A percentile compares a stretch with the other conserved stretches of the same genome.
Evolutionary conservation across 768 basidiomycete species (phyloP).

Genomic region (Leccinum variicolor): DNA sequence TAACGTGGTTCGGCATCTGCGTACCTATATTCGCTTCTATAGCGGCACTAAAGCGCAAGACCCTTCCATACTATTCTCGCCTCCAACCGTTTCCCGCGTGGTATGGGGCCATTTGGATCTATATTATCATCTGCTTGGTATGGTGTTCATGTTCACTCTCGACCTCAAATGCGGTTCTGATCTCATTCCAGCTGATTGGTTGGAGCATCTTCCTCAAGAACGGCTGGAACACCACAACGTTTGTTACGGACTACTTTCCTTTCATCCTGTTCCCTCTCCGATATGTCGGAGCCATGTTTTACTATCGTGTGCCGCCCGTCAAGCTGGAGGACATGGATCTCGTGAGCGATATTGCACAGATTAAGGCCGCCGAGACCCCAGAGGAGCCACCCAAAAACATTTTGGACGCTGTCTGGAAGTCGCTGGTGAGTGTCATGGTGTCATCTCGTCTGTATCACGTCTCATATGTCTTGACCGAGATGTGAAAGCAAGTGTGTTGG

Average conservation of each 20-base stretch:
- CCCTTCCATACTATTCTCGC: constrained; percentile 29
- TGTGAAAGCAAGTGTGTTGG: constrained; percentile 10
- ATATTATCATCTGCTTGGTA: constrained; percentile 58
- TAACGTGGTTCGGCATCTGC: constrained; percentile 80
- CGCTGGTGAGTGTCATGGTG: constrained; percentile 54
- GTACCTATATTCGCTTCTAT: constrained; percentile 80
- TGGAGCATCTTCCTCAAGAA: constrained; percentile 51
- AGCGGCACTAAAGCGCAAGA: constrained; percentile 65
- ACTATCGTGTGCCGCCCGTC: no score
- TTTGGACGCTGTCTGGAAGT: constrained; percentile 69
- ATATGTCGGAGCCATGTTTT: constrained; percentile 52
- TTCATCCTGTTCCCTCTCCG: constrained; percentile 70
- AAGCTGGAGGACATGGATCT: constrained; percentile 74
- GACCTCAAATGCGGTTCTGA: constrained; percentile 16
- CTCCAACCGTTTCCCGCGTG: constrained; percentile 77
- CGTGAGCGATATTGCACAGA: constrained; percentile 60
- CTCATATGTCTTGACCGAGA: constrained; percentile 12
- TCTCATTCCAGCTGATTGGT: constrained; percentile 44
- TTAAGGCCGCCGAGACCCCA: constrained; percentile 67
- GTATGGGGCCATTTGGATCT: constrained; percentile 32
- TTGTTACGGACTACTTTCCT: constrained; percentile 83
- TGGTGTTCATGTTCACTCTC: constrained; percentile 23
- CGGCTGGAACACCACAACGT: constrained; percentile 56
- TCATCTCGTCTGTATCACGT: background rate
- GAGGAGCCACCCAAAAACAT: constrained; percentile 69